Conservation (phyloP, 345 rosid species). For the Conringia planisiliqua region DNA sequence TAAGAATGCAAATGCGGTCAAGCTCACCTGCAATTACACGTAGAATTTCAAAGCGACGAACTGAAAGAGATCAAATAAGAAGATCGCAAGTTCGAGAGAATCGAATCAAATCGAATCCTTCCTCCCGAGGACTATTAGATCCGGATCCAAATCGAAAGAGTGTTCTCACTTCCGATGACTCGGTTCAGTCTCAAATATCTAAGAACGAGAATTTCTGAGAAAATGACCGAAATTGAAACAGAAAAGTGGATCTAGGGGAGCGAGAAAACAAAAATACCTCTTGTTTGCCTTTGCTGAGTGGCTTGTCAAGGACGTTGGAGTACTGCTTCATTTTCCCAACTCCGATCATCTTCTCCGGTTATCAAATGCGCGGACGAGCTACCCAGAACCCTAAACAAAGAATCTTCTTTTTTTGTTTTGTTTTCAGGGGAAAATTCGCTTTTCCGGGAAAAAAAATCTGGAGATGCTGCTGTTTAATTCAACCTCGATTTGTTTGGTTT, state of each 20-base stretch:
- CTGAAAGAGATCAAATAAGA: background rate
- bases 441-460: background rate
- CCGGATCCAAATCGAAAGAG: conserved; percentile 14
- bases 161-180: conserved; percentile 11
- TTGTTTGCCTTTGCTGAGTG: conserved; percentile 97
- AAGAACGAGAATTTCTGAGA: conserved; percentile 1
- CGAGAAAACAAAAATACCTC: conserved; percentile 46
- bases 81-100: background rate
- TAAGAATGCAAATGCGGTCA: conserved; percentile 51
- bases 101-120: background rate
- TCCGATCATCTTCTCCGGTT: conserved; percentile 61
- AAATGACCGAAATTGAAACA: background rate
- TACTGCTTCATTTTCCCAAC: conserved; percentile 93
- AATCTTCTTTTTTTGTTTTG: background rate
- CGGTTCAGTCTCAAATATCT: background rate
- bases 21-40: conserved; percentile 49
- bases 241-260: conserved; percentile 2
- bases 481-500: background rate
- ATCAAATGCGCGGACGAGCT: background rate
- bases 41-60: background rate
- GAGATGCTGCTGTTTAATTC: background rate
- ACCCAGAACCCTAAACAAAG: conserved; percentile 25
- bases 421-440: background rate
- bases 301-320: conserved; percentile 90
- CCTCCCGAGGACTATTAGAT: background rate